phyloP scores from a whole-genome alignment of 257 asterid species.

The Pogostemon cablin region DNA sequence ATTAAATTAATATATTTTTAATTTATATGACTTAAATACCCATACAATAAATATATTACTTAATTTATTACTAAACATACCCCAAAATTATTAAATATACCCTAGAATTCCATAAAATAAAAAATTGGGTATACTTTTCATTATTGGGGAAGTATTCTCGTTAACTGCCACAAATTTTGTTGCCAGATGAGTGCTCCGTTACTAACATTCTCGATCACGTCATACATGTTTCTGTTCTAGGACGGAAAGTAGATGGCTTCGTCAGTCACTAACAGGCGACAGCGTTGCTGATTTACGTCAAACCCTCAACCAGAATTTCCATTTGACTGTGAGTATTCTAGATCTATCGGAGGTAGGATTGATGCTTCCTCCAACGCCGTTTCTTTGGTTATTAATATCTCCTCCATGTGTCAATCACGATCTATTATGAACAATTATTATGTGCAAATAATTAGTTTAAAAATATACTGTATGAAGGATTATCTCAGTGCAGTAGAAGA shows the following conservation, averaged over 20 bases:
- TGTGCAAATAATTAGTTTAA: too few species aligned
- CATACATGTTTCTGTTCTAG: slow-evolving; percentile 75
- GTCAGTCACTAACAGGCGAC: slow-evolving; percentile 40
- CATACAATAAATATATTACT: too few species aligned
- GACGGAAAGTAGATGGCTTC: slow-evolving; percentile 72
- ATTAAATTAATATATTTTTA: too few species aligned
- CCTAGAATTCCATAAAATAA: too few species aligned
- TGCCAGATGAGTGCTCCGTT: slow-evolving; percentile 66
- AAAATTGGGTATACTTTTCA: neutral
- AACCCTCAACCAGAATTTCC: slow-evolving; percentile 68
- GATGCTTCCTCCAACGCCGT: slow-evolving; percentile 47
- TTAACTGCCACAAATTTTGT: slow-evolving; percentile 51
- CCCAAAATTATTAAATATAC: too few species aligned
- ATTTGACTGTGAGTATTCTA: slow-evolving; percentile 43
- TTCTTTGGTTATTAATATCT: slow-evolving; percentile 56
- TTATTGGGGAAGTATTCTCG: slow-evolving; percentile 47
- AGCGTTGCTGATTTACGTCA: slow-evolving; percentile 74
- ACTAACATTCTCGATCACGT: slow-evolving; percentile 42
- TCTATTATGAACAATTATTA: too few species aligned
- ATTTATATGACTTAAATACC: too few species aligned
- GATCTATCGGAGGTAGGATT: slow-evolving; percentile 35
- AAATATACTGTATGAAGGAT: too few species aligned
- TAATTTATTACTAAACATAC: too few species aligned
- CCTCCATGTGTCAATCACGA: slow-evolving; percentile 80
- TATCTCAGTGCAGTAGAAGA: too few species aligned